These are phyloP conservation scores for Neurospora sp. DNA, from an alignment of 495 filamentous ascomycete species.

Conservation along the genomic window DNA sequence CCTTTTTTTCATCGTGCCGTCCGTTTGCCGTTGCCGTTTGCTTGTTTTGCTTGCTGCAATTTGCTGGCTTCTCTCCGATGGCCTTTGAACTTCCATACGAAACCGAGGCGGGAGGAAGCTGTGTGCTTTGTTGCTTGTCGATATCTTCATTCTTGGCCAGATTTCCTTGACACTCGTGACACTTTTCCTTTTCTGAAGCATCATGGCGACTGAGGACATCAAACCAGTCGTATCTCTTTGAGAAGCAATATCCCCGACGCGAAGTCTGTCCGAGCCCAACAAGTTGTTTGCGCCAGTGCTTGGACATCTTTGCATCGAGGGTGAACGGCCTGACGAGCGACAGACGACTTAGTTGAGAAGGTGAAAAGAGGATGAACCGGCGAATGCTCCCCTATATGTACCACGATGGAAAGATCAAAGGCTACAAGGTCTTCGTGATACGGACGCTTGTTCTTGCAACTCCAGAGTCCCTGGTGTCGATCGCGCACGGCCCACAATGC, in stretches of 20 bases:
- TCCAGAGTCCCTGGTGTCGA: slow-evolving; percentile 8
- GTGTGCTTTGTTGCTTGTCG: neutral
- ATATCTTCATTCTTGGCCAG: neutral
- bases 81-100: neutral
- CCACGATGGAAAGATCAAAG: neutral
- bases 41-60: neutral
- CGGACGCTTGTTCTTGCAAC: neutral
- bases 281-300: neutral
- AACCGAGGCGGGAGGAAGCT: neutral
- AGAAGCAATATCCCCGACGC: neutral
- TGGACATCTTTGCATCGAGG: neutral
- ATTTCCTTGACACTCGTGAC: neutral
- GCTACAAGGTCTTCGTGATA: neutral
- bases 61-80: neutral
- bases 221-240: neutral
- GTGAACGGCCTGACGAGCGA: neutral
- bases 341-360: neutral
- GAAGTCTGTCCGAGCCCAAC: neutral
- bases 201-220: neutral
- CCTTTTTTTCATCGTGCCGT: slow-evolving; percentile 2
- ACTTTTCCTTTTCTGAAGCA: neutral
- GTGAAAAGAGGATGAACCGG: neutral
- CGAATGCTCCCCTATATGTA: neutral
- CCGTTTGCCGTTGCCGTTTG: neutral
- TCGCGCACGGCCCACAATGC: slow-evolving; percentile 16